Evolutionary conservation across 2,329 filamentous ascomycete species (phyloP), one percentile per base, ranked within the genome.

Genomic region (Penicillium sp.): DNA sequence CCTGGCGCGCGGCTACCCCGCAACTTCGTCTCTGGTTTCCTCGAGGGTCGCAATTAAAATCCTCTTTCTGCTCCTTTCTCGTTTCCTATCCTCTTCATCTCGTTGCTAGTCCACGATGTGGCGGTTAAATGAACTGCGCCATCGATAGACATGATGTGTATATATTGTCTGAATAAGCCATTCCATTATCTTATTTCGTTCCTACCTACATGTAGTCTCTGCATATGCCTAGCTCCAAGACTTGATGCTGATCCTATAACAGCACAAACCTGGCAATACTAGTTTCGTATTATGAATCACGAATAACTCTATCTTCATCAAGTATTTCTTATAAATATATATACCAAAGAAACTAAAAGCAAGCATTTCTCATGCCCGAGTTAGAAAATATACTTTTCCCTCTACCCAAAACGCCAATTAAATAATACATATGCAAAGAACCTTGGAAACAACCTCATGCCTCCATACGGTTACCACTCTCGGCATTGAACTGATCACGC

Each of bases 11-110:
- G 85, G 73, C 78, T 97, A 77, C 93, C 93, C 38, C 85, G 85
- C 69, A 94, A 85, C 80, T 99, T 99, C 79, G 95, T 99, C 79
- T 84, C 87, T 67, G 91, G 91, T 48, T 99, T 99, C 81, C 81
- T 99, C 69, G 91, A 97, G 89, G 94, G 92, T 79, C 73, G 85
- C 73, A 78, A 73, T 69, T 72, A 67, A 64, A 46, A 43, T 50
- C 18, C 61, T 50, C 66, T 56, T 60, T 58, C 44, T 58, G 52
- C 55, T 60, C 46, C 45, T 48, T 53, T 58, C 24, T 35, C 16
- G 52, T 50, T 55, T 59, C 32, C 61, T 59, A 51, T 45, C 37
- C 47, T 48, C 57, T 57, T 59, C 50, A 42, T 51, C 58, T 56
- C 53, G 58, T 59, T 63, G 58, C 62, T 56, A 60, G 60, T 66